These are phyloP conservation scores for Thermoascus crustaceus DNA, from an alignment of 2,329 filamentous ascomycete species.

Conservation along the genomic window DNA sequence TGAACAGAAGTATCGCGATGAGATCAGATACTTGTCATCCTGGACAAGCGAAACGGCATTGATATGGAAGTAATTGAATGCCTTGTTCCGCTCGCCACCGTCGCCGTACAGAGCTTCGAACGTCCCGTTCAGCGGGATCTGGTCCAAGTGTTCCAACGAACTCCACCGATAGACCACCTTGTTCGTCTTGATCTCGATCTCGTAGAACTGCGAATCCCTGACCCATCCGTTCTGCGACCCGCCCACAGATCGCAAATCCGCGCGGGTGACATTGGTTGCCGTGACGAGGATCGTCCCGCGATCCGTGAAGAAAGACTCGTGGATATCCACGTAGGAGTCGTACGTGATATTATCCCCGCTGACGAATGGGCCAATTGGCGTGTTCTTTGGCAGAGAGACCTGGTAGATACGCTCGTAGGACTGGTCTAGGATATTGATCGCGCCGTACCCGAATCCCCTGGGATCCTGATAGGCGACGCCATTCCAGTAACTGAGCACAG, in stretches of 20 bases:
- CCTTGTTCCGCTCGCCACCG: neutral
- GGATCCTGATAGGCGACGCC: conserved; percentile 1
- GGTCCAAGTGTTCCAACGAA: conserved; percentile 7
- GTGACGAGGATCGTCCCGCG: conserved; percentile 7
- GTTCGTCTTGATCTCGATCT: conserved; percentile 15
- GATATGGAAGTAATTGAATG: conserved; percentile 40
- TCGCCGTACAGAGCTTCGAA: neutral
- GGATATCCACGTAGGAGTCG: conserved; percentile 5
- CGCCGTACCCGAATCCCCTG: neutral
- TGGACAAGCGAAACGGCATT: conserved; percentile 9
- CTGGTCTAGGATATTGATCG: conserved; percentile 6
- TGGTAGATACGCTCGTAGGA: conserved; percentile 8
- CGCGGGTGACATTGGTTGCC: conserved; percentile 5
- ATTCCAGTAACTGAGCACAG: conserved; percentile 13
- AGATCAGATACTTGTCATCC: conserved; percentile 12
- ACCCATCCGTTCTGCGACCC: conserved; percentile 9
- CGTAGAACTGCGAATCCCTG: conserved; percentile 13
- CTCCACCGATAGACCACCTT: conserved; percentile 15
- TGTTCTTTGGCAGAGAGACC: conserved; percentile 1
- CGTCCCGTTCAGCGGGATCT: conserved; percentile 6
- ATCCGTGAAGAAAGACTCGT: conserved; percentile 6
- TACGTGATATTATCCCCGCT: conserved; percentile 1
- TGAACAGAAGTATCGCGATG: conserved; percentile 2
- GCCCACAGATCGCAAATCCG: conserved; percentile 5
- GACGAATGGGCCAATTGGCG: neutral